Conservation (phyloP, 2,329 filamentous ascomycete species). For the Cladophialophora immunda region DNA sequence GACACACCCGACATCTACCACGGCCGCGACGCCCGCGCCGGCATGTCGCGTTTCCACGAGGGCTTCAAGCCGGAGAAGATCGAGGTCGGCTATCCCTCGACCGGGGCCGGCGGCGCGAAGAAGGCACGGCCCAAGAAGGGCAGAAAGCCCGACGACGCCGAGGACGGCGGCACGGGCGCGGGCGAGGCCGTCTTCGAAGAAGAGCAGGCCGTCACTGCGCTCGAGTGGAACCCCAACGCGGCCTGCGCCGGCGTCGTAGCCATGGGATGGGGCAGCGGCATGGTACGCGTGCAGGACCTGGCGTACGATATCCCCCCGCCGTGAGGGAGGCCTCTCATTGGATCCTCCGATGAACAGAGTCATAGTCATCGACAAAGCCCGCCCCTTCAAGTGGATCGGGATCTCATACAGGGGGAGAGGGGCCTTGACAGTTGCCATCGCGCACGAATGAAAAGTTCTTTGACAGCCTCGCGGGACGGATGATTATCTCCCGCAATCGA, state of each 20-base stretch:
- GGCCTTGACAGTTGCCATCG: too few relatives aligned
- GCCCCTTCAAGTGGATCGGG: too few relatives aligned
- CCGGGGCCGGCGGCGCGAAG: not conserved
- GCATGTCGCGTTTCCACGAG: conserved; percentile 54
- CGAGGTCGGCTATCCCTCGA: conserved; percentile 39
- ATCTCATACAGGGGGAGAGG: too few relatives aligned
- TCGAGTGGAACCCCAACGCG: conserved; percentile 74
- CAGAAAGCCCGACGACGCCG: conserved; percentile 1
- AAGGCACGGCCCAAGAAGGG: conserved; percentile 9
- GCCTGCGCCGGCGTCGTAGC: conserved; percentile 73
- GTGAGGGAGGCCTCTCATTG: not conserved
- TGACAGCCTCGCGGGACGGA: too few relatives aligned
- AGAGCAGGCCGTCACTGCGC: conserved; percentile 67
- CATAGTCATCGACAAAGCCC: too few relatives aligned
- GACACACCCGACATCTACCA: conserved; percentile 34
- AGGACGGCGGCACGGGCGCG: conserved; percentile 27
- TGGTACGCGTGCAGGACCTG: conserved; percentile 73
- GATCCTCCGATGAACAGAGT: too few relatives aligned
- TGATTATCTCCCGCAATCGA: too few relatives aligned
- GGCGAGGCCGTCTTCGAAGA: conserved; percentile 66
- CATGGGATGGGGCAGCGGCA: conserved; percentile 70
- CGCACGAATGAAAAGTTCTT: too few relatives aligned
- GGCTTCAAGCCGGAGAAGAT: conserved; percentile 52
- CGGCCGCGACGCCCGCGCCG: conserved; percentile 40
- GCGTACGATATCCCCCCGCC: conserved; percentile 48